Evolutionary conservation across 257 asterid species (phyloP).

Genomic region (Paulownia fortunei): DNA sequence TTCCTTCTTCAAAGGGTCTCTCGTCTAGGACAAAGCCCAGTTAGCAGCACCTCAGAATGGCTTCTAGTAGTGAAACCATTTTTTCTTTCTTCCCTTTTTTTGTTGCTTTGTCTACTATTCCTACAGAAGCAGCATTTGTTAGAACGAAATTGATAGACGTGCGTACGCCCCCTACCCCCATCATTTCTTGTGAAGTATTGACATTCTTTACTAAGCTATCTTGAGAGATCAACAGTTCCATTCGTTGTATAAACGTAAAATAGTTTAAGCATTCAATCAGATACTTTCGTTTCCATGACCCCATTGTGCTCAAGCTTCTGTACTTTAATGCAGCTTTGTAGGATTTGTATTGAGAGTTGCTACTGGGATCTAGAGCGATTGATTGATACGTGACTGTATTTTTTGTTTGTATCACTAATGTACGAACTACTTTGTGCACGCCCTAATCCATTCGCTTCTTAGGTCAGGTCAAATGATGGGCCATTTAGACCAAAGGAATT

Average conservation of each 20-base stretch:
- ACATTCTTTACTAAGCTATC: constrained; percentile 36
- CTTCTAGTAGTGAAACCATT: neutral
- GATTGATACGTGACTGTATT: no score
- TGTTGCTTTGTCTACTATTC: neutral
- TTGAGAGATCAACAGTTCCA: constrained; percentile 4
- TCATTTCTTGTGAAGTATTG: constrained; percentile 29
- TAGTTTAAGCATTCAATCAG: constrained; percentile 34
- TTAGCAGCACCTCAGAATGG: constrained; percentile 26
- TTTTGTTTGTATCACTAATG: no score
- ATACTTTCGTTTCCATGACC: constrained; percentile 13
- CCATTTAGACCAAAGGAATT: no score
- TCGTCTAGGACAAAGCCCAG: constrained; percentile 53
- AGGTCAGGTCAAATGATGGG: no score
- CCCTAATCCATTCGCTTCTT: no score
- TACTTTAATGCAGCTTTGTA: no score
- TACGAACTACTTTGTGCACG: no score
- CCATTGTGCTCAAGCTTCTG: neutral
- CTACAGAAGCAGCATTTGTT: constrained; percentile 19
- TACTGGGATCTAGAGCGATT: no score
- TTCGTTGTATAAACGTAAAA: constrained; percentile 21
- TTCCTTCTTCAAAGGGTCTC: constrained; percentile 54
- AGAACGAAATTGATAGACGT: neutral
- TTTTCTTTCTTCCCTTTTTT: neutral
- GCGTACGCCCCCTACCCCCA: neutral
- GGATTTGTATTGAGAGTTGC: no score